Conservation (phyloP, 768 basidiomycete genomes). For the Gloeostereum incarnatum region DNA sequence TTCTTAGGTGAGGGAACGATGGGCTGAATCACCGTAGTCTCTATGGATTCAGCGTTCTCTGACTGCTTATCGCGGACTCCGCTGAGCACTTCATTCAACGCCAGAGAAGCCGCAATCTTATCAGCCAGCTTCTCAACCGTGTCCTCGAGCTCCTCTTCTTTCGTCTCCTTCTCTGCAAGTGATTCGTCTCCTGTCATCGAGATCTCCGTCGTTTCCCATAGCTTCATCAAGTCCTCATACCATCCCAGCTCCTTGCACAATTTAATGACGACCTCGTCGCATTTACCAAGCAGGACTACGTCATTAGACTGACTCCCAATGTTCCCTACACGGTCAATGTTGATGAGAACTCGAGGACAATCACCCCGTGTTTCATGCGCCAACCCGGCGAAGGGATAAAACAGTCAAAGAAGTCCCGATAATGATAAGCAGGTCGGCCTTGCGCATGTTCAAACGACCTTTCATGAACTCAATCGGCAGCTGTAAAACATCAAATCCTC, state of each 20-base stretch:
- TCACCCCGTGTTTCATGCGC: conserved; percentile 38
- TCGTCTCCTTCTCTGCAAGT: conserved; percentile 4
- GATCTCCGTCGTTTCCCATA: conserved; percentile 44
- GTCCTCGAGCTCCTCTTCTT: conserved; percentile 14
- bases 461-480: conserved; percentile 64
- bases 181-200: conserved; percentile 14
- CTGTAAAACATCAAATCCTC: conserved; percentile 22
- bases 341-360: conserved; percentile 84
- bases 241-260: conserved; percentile 68
- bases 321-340: conserved; percentile 73
- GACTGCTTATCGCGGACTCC: no score
- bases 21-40: no score
- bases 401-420: conserved; percentile 88
- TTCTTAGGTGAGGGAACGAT: no score
- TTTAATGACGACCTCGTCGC: conserved; percentile 56
- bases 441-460: conserved; percentile 38
- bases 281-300: conserved; percentile 57
- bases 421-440: conserved; percentile 84
- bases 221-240: conserved; percentile 47
- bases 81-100: conserved; percentile 13
- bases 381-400: conserved; percentile 80
- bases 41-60: no score
- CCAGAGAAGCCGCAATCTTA: conserved; percentile 20
- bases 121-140: conserved; percentile 24
- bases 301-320: conserved; percentile 47